A percentile compares a stretch with the other conserved stretches of the same genome.
Conservation (phyloP, 2,329 filamentous ascomycete genomes). For the Sarocladiaceae sp. region DNA sequence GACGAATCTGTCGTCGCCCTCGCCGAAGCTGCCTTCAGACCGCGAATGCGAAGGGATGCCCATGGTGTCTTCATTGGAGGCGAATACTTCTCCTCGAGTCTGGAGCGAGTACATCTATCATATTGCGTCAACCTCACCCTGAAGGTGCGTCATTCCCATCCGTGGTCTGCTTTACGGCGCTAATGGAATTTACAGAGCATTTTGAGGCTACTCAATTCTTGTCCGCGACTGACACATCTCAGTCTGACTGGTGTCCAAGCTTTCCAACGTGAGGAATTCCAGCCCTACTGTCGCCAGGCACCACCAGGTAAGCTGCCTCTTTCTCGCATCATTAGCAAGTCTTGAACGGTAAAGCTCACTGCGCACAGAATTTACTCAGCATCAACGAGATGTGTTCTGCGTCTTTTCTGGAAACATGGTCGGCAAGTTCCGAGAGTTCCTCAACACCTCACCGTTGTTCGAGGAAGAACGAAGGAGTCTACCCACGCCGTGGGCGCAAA, state of each 20-base stretch:
- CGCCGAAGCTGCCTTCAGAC: slow-evolving; percentile 60
- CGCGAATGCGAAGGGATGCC: slow-evolving; percentile 41
- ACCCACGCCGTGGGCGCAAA: slow-evolving; percentile 9
- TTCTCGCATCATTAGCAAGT: neutral
- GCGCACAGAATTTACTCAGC: slow-evolving; percentile 78
- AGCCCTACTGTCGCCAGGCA: slow-evolving; percentile 78
- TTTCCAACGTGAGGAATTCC: slow-evolving; percentile 80
- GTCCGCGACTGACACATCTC: slow-evolving; percentile 85
- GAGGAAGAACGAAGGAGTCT: slow-evolving; percentile 33
- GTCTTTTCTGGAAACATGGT: slow-evolving; percentile 93
- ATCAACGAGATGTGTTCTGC: slow-evolving; percentile 93
- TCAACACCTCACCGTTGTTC: slow-evolving; percentile 54
- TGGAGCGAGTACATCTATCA: slow-evolving; percentile 92
- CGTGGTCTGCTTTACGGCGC: neutral
- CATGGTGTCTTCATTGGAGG: slow-evolving; percentile 40
- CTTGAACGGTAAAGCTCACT: slow-evolving; percentile 18
- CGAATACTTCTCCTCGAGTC: slow-evolving; percentile 54
- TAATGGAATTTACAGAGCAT: slow-evolving; percentile 60
- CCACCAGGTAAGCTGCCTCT: slow-evolving; percentile 53
- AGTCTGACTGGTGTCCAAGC: slow-evolving; percentile 90
- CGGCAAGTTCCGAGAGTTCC: slow-evolving; percentile 64
- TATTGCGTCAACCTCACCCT: slow-evolving; percentile 86
- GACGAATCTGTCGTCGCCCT: slow-evolving; percentile 82
- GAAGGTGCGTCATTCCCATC: slow-evolving; percentile 48
- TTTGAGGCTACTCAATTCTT: slow-evolving; percentile 79